Base-by-base conservation (phyloP, 129 eudicot genomes). In the Pittosporum tobira region DNA sequence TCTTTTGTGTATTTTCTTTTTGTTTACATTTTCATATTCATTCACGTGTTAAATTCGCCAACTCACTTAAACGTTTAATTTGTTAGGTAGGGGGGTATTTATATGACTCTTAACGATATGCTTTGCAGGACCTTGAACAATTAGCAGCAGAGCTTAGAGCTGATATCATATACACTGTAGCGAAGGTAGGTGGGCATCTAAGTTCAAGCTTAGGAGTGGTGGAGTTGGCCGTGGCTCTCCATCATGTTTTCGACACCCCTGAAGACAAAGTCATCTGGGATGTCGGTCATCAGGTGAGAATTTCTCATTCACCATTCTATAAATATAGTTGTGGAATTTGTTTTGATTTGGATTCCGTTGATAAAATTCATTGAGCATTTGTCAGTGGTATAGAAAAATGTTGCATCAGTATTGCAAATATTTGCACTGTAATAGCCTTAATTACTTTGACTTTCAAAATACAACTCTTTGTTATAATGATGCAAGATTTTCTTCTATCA, bases 151-250 rank as follows among this genome's bases (percentile, higher is more conserved):
- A 87, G 28, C 64, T 87, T 4, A 80, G 96, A 73, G 79, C 85
- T 57, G 96, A 87, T 53, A 80, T 87, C 12, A 94, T 87, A 23
- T 69, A 83, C 55, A 53, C 79, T 40, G 81, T 83, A 11, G 69
- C 96, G 18, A 75, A 80, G 30, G 77, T 77, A 0, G 96, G 96
- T 20, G 96, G 96, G 22, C 96, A 87, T 78, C 71, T 87, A 23
- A 87, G 96, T 78, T 74, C 96, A 62, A 87, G 96, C 70, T 71
- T 87, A 63, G 96, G 96, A 15, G 96, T 87, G 16, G 96, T 87
- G 55, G 96, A 87, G 54, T 70, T 87, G 63, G 66, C 96, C 19
- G 88, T 87, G 51, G 96, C 96, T 65, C 78, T 87, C 27, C 96
- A 87, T 64, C 94, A 87, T 76, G 96, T 87, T 57, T 87, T 87